Base-by-base conservation (phyloP, 176 grass and related monocot species). In the Phoenix dactylifera region DNA sequence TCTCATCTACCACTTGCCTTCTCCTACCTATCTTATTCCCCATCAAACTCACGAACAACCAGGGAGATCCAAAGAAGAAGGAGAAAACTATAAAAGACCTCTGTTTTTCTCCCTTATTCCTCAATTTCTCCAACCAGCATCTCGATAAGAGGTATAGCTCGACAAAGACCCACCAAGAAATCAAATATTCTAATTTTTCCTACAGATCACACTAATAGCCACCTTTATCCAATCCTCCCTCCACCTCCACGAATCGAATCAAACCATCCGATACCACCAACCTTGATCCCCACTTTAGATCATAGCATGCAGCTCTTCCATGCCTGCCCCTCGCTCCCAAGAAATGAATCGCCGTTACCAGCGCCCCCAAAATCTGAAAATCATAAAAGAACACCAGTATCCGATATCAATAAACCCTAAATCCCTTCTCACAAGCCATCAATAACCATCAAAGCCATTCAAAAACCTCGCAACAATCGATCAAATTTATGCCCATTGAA, bases 1-100 rank as follows among this genome's bases (percentile, higher is more conserved):
- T 75, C 64, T 98, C 87, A 69, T 98, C 87, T 67, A 98, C 84
- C 72, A 72, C 69, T 70, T 73, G 78, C 24, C 67, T 66, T 59
- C 74, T 58, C 70, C 81, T 73, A 52, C 72, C 67, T 6, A 75
- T 54, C 56, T 65, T 78, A 70, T 84, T 84, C 70, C 81, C 81
- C 81, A 84, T 84, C 56, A 63, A 55, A 53, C 18, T 12, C 26
- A 15, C 51, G 16, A 19, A 49, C 64, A 18, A 26, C 24, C 23
- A 28, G 16, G 20, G 49, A 52, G 63, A 67, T 54, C 16, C 4
- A 17, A 67, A 55, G 23, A 39, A 15, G 6, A 26, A 26, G 14
- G 3, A 55, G 55, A 16, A 5, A 28, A 18, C 29, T 26, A 18
- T 26, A 55, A 55, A 32, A 68, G 6, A 22, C 4, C 6, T 15